Evolutionary conservation across 2,329 filamentous ascomycete species (phyloP).

Genomic region (Aspergillus fischeri): DNA sequence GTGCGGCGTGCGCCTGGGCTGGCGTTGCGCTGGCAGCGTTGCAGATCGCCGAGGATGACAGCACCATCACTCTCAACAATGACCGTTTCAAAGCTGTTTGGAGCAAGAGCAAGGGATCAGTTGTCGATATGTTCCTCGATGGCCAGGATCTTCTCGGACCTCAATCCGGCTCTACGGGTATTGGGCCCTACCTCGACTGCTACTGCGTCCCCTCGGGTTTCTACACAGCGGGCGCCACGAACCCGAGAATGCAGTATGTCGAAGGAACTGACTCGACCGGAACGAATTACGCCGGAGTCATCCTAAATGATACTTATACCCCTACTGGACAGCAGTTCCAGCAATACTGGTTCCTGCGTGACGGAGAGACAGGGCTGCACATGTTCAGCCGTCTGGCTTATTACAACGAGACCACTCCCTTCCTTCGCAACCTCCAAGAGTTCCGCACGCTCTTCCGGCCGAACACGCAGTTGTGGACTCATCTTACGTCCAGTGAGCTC

Average conservation of each 20-base stretch:
- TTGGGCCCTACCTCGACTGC: constrained; percentile 60
- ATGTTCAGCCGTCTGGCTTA: constrained; percentile 59
- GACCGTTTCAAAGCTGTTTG: constrained; percentile 43
- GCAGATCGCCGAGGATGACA: constrained; percentile 16
- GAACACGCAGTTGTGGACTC: constrained; percentile 58
- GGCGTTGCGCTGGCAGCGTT: constrained; percentile 13
- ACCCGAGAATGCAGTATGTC: constrained; percentile 49
- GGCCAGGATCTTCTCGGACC: constrained; percentile 51
- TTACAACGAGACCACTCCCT: constrained; percentile 54
- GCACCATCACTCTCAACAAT: constrained; percentile 37
- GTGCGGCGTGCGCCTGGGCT: constrained; percentile 5
- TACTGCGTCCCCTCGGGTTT: constrained; percentile 58
- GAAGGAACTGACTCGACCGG: constrained; percentile 49
- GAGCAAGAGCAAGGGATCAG: constrained; percentile 40
- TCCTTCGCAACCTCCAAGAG: constrained; percentile 57
- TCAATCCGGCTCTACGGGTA: constrained; percentile 43
- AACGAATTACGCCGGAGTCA: constrained; percentile 54
- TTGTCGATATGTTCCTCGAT: constrained; percentile 44
- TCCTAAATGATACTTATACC: constrained; percentile 57
- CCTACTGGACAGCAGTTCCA: constrained; percentile 57
- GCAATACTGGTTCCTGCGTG: constrained; percentile 62
- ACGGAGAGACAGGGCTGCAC: constrained; percentile 60
- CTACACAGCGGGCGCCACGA: constrained; percentile 55
- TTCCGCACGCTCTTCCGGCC: constrained; percentile 60
- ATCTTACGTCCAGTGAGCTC: constrained; percentile 55